Evolutionary conservation across 1,284 basidiomycete genomes (phyloP).

Genomic region (Cutaneotrichosporon curvatum): DNA sequence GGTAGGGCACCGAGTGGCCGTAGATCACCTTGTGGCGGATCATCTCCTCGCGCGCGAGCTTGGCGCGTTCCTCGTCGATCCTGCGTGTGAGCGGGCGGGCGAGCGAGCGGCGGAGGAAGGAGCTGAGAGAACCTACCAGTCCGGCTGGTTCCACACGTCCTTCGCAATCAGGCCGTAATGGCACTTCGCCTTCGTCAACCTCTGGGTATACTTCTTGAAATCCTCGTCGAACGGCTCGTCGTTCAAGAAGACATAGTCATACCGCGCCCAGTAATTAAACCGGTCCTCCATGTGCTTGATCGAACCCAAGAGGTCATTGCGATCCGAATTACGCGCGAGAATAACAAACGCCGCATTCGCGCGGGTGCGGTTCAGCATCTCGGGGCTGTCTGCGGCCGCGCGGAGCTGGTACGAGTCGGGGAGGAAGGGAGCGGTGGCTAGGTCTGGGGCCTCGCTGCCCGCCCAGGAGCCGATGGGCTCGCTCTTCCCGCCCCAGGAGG

Average conservation of each 20-base stretch:
- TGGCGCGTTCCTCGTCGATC: slow-evolving; percentile 66
- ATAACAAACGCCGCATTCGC: slow-evolving; percentile 82
- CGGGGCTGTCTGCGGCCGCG: slow-evolving; percentile 13
- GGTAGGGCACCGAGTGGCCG: slow-evolving; percentile 59
- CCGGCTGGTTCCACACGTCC: slow-evolving; percentile 77
- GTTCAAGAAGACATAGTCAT: slow-evolving; percentile 82
- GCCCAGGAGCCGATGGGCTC: background rate
- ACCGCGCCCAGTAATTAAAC: slow-evolving; percentile 73
- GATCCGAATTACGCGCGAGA: slow-evolving; percentile 69
- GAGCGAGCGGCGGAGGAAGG: too few species aligned
- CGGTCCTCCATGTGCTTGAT: slow-evolving; percentile 48
- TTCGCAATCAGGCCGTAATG: slow-evolving; percentile 74
- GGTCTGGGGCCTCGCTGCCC: background rate
- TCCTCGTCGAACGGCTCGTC: slow-evolving; percentile 66
- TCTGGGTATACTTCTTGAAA: slow-evolving; percentile 66
- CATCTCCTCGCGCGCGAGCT: slow-evolving; percentile 60
- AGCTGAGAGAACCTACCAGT: slow-evolving; percentile 49
- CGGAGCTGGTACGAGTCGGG: slow-evolving; percentile 26
- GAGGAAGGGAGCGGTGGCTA: background rate
- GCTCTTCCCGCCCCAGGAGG: background rate
- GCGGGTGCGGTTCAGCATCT: slow-evolving; percentile 3
- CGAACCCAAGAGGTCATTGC: slow-evolving; percentile 59
- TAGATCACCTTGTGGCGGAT: slow-evolving; percentile 76
- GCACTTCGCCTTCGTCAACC: slow-evolving; percentile 60
- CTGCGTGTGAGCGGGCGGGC: slow-evolving; percentile 15